Evolutionary conservation across 352 stramenopile genomes (phyloP).

Genomic region (Elongisporangium senticosum): DNA sequence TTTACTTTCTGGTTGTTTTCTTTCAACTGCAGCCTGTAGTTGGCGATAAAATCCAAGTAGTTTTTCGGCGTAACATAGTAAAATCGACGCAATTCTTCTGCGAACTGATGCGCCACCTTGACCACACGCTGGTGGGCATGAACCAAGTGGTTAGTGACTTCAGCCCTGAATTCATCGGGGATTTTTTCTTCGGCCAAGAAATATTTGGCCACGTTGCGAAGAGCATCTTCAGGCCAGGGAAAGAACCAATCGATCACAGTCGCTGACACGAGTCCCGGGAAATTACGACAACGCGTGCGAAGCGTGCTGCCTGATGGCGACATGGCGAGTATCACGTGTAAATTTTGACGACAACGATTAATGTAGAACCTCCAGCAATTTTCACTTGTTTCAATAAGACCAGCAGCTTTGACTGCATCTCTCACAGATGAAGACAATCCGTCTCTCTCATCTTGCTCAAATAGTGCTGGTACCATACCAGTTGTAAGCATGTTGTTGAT

Average conservation of each 20-base stretch:
- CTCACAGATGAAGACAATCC: conserved; percentile 74
- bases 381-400: conserved; percentile 89
- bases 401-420: conserved; percentile 84
- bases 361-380: conserved; percentile 95
- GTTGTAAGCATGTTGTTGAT: conserved; percentile 98
- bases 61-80: conserved; percentile 98
- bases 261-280: conserved; percentile 90
- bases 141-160: conserved; percentile 88
- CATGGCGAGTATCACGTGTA: conserved; percentile 94
- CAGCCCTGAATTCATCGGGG: conserved; percentile 73
- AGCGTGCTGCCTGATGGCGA: conserved; percentile 91
- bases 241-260: conserved; percentile 97
- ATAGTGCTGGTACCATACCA: conserved; percentile 90
- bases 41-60: conserved; percentile 94
- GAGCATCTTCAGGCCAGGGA: conserved; percentile 91
- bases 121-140: conserved; percentile 90
- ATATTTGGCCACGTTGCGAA: conserved; percentile 90
- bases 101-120: conserved; percentile 86
- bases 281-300: conserved; percentile 92
- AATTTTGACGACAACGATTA: conserved; percentile 89
- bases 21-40: conserved; percentile 90
- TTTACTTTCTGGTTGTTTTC: conserved; percentile 89
- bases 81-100: conserved; percentile 85
- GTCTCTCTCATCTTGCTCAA: conserved; percentile 91
- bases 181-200: conserved; percentile 92